Conservation (phyloP, 2,329 filamentous ascomycete genomes). For the Paraconiothyrium brasiliense region DNA sequence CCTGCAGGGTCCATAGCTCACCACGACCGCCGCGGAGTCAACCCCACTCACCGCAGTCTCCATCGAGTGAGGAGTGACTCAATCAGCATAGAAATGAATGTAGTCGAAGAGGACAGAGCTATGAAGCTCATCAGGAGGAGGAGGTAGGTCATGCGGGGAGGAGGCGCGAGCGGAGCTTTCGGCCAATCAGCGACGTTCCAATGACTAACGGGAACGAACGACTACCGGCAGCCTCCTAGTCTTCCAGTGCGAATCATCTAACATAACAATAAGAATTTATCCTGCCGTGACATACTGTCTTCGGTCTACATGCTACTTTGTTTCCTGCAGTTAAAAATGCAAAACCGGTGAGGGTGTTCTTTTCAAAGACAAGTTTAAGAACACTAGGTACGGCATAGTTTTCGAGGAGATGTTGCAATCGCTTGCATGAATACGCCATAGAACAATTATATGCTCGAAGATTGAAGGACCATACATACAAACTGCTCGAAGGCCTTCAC, state of each 20-base stretch:
- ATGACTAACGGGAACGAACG: slow-evolving; percentile 22
- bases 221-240: not conserved
- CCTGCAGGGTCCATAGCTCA: slow-evolving; percentile 4
- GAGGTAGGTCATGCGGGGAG: slow-evolving; percentile 15
- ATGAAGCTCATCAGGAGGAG: not conserved
- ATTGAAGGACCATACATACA: not conserved
- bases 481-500: not conserved
- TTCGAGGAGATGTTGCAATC: not conserved
- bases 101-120: not conserved
- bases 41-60: not conserved
- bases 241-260: not conserved
- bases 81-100: not conserved
- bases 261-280: not conserved
- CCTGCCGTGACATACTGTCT: not conserved
- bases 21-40: not conserved
- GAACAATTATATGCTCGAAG: not conserved
- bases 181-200: slow-evolving; percentile 17
- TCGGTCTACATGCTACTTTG: not conserved
- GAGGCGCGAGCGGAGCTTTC: slow-evolving; percentile 4
- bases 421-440: not conserved
- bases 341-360: not conserved
- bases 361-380: too few species aligned
- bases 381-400: not conserved
- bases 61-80: not conserved
- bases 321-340: not conserved